Evolutionary conservation across 768 basidiomycete species (phyloP), one percentile per base, ranked within the genome.

Genomic region (Termitomyces sp.): DNA sequence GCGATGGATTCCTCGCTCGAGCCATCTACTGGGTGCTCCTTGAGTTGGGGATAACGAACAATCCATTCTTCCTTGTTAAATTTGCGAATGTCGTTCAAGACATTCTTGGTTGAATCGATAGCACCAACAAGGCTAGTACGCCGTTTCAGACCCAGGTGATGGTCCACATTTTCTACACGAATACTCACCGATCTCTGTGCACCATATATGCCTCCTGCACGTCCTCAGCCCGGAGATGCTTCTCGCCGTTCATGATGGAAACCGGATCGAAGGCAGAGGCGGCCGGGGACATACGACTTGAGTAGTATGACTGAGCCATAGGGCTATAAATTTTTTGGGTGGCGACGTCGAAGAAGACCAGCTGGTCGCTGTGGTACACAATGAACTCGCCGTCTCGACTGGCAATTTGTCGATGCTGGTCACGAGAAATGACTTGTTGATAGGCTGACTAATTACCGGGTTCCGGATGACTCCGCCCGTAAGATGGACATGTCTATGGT

Each of bases 61-160:
- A 90, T 81, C 94, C 93, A 97, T 61, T 89, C 81, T 39, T 84
- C 76, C 73, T 86, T 86, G 75, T 91, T 97, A 77, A 96, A 97
- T 50, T 76, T 74, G 48, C 83, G 81, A 21, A 98, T 72, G 63
- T 88, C 88, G 48, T 70, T 71, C 39, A 97, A 75, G 44, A 98
- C 80, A 11, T 73, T 63, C 63, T 83, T 81, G 37, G 94, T 85
- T 0, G 82, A 76, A 63, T 88, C 83, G 61, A 97, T 82, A n/a
- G 89, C 93, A 50, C 75, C 76, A 30, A 91, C 79, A 56, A 97
- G 77, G 35, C 91, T 93, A 61, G 8, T 42, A 44, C 39, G 34
- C 56, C 49, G 55, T 3, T 43, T 55, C 62, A 64, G 58, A 51
- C 37, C 17, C 27, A 44, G 19, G 43, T 19, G 30, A 32, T 7